Conservation (phyloP, 108 stramenopile genomes). For the Conticribra guillardii region DNA sequence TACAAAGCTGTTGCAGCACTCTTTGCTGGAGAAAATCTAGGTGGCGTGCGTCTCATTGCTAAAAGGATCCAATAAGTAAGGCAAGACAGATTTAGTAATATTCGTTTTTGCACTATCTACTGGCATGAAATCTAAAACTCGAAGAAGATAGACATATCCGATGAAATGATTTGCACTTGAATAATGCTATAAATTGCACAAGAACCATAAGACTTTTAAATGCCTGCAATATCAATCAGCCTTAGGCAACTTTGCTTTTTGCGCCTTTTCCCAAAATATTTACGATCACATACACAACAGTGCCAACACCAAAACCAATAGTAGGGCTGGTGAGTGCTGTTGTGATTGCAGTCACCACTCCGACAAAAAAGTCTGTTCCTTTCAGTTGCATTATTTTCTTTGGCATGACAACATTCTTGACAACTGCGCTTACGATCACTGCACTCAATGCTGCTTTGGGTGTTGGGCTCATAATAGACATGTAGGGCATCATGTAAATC, state of each 20-base stretch:
- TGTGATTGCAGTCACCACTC: slow-evolving; percentile 68
- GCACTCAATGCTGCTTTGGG: slow-evolving; percentile 80
- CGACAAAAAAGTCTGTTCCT: slow-evolving; percentile 64
- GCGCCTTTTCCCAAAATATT: slow-evolving; percentile 18
- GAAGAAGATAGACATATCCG: too few relatives aligned
- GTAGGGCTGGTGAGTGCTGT: slow-evolving; percentile 78
- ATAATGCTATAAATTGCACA: too few relatives aligned
- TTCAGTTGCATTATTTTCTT: slow-evolving; percentile 65
- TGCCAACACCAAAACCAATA: slow-evolving; percentile 71
- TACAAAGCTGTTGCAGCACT: slow-evolving; percentile 29
- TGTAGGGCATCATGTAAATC: slow-evolving; percentile 84
- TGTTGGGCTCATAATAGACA: slow-evolving; percentile 78
- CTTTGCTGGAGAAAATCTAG: slow-evolving; percentile 37
- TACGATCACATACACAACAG: slow-evolving; percentile 44
- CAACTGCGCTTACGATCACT: slow-evolving; percentile 82
- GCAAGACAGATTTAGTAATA: background rate
- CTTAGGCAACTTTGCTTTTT: background rate
- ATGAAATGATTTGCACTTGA: too few relatives aligned
- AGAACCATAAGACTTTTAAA: too few relatives aligned
- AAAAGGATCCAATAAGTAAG: slow-evolving; percentile 8
- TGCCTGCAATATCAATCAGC: too few relatives aligned
- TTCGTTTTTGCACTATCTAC: background rate
- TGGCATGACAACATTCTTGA: slow-evolving; percentile 64
- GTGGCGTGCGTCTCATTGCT: slow-evolving; percentile 49
- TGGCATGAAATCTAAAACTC: background rate